Conservation (phyloP, 129 eudicot genomes). For the Tagetes erecta region DNA sequence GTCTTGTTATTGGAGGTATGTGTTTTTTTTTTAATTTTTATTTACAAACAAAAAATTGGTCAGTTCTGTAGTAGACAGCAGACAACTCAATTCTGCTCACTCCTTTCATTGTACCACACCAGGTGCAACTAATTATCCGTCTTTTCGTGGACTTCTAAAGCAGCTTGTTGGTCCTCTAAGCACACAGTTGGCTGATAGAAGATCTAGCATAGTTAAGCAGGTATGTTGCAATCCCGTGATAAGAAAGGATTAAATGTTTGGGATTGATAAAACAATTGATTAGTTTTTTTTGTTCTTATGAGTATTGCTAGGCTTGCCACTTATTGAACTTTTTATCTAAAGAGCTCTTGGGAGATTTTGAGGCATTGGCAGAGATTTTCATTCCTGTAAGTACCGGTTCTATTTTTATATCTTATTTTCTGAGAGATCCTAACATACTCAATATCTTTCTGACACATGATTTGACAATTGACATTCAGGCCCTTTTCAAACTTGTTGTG, state of each 20-base stretch:
- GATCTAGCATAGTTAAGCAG: slow-evolving; percentile 98
- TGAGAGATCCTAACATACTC: slow-evolving; percentile 11
- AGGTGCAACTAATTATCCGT: slow-evolving; percentile 92
- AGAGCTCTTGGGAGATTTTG: slow-evolving; percentile 96
- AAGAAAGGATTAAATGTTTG: slow-evolving; percentile 15
- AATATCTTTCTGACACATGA: slow-evolving; percentile 41
- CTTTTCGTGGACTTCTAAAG: slow-evolving; percentile 91
- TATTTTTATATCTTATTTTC: slow-evolving; percentile 3
- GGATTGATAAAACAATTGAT: not conserved
- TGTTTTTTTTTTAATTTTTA: not conserved
- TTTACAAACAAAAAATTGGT: not conserved
- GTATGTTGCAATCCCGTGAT: slow-evolving; percentile 33
- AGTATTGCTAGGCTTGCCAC: slow-evolving; percentile 75
- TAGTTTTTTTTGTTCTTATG: not conserved
- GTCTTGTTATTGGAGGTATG: slow-evolving; percentile 95
- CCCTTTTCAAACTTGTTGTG: slow-evolving; percentile 98
- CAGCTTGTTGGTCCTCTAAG: slow-evolving; percentile 89
- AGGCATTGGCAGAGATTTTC: slow-evolving; percentile 85
- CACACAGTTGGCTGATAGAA: slow-evolving; percentile 88
- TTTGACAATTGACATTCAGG: slow-evolving; percentile 53
- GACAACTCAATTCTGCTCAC: not conserved
- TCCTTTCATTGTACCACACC: slow-evolving; percentile 30
- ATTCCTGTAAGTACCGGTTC: slow-evolving; percentile 68
- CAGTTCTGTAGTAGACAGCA: not conserved
- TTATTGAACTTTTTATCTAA: slow-evolving; percentile 78